Evolutionary conservation across 2,329 filamentous ascomycete genomes (phyloP).

Genomic region (Ophidiomyces ophidiicola): DNA sequence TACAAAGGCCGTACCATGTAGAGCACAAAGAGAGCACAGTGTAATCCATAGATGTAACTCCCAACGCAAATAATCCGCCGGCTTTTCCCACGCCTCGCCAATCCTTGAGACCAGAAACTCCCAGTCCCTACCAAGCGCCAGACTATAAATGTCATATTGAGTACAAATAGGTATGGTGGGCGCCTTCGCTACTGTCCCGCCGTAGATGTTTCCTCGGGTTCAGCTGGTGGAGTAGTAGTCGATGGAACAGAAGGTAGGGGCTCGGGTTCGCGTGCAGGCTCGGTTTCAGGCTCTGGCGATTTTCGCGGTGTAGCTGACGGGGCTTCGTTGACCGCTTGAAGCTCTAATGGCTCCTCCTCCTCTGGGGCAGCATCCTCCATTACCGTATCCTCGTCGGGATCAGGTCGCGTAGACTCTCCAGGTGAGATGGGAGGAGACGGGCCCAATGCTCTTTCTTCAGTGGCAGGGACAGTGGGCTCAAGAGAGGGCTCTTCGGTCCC

Average conservation of each 20-base stretch:
- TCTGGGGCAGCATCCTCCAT: conserved; percentile 29
- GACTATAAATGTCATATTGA: conserved; percentile 2
- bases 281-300: conserved; percentile 16
- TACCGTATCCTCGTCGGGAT: conserved; percentile 22
- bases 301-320: conserved; percentile 17
- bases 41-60: conserved; percentile 4
- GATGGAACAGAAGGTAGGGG: conserved; percentile 7
- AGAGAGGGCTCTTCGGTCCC: conserved; percentile 25
- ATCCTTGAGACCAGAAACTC: conserved; percentile 9
- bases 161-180: not conserved
- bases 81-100: conserved; percentile 12
- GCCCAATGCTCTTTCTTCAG: conserved; percentile 23
- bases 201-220: conserved; percentile 2
- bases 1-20: no score
- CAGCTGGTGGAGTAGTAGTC: not conserved
- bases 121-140: conserved; percentile 8
- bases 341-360: conserved; percentile 4
- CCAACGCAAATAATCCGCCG: no score
- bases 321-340: conserved; percentile 18
- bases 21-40: no score
- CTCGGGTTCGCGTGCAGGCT: no score
- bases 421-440: conserved; percentile 23
- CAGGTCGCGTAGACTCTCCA: conserved; percentile 23
- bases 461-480: conserved; percentile 17
- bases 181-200: conserved; percentile 1